These are phyloP conservation scores for Fraxinus cuspidata DNA, from an alignment of 257 asterid genomes.

Conservation along the genomic window DNA sequence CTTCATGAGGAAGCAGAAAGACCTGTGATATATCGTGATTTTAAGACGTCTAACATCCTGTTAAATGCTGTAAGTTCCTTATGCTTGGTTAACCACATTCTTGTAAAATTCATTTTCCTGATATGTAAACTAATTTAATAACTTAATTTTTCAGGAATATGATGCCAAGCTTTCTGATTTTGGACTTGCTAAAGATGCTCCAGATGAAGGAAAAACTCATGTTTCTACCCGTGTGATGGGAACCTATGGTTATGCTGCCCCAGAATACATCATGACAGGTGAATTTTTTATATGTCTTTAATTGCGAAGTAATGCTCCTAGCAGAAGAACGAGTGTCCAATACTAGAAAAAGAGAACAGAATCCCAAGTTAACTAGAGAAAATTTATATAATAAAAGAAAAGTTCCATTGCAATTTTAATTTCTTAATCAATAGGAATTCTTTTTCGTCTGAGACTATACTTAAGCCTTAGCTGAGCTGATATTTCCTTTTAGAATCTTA, in stretches of 20 bases:
- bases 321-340: not conserved
- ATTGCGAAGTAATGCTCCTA: not conserved
- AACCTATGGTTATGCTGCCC: conserved; percentile 64
- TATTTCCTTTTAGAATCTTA: not conserved
- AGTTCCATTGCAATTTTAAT: not conserved
- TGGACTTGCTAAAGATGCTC: conserved; percentile 72
- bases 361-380: not conserved
- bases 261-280: conserved; percentile 70
- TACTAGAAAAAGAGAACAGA: not conserved
- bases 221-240: conserved; percentile 69
- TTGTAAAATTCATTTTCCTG: not conserved
- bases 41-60: conserved; percentile 64
- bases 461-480: not conserved
- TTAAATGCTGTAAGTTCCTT: conserved; percentile 51
- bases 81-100: not conserved
- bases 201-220: conserved; percentile 69
- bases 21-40: conserved; percentile 60
- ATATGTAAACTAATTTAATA: not conserved
- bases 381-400: not conserved
- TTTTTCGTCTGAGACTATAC: not conserved
- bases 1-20: conserved; percentile 66
- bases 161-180: conserved; percentile 69
- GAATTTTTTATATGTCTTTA: not conserved
- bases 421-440: not conserved
- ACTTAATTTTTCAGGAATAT: conserved; percentile 44